These are phyloP conservation scores for Teunomyces pallodes DNA, from an alignment of 805 yeast genomes.

Conservation along the genomic window DNA sequence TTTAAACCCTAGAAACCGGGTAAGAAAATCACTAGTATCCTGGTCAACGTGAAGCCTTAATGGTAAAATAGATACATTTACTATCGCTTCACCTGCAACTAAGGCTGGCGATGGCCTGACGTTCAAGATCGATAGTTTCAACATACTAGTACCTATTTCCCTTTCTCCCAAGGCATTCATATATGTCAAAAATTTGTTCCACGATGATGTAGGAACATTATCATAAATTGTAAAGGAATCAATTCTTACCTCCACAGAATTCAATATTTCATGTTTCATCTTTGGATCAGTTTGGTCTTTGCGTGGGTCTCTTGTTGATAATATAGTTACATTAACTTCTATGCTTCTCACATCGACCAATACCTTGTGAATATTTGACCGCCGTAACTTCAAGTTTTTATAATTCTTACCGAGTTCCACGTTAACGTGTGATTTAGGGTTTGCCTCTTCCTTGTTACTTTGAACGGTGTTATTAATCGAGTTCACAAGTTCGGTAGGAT, in stretches of 20 bases:
- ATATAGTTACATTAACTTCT: slow-evolving; percentile 44
- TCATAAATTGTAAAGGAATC: slow-evolving; percentile 64
- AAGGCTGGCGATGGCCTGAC: slow-evolving; percentile 62
- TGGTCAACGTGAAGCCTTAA: slow-evolving; percentile 85
- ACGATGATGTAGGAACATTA: slow-evolving; percentile 81
- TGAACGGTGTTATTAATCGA: slow-evolving; percentile 49
- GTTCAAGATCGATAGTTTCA: slow-evolving; percentile 50
- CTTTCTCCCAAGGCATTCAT: slow-evolving; percentile 69
- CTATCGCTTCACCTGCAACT: slow-evolving; percentile 65
- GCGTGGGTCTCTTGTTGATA: slow-evolving; percentile 48
- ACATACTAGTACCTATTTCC: slow-evolving; percentile 66
- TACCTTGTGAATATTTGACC: slow-evolving; percentile 64
- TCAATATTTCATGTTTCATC: slow-evolving; percentile 44
- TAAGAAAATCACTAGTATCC: slow-evolving; percentile 82
- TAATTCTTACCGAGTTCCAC: slow-evolving; percentile 31
- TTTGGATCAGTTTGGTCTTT: slow-evolving; percentile 31
- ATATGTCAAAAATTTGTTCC: slow-evolving; percentile 80
- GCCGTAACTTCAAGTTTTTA: slow-evolving; percentile 54
- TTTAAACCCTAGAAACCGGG: slow-evolving; percentile 77
- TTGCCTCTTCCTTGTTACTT: slow-evolving; percentile 17
- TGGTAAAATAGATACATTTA: slow-evolving; percentile 62
- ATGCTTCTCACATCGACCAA: slow-evolving; percentile 55
- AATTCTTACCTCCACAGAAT: slow-evolving; percentile 47
- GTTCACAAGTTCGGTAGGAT: slow-evolving; percentile 46
- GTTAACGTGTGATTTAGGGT: slow-evolving; percentile 15